Conservation (phyloP, 1,139 yeast species). For the Pichia sp. region DNA sequence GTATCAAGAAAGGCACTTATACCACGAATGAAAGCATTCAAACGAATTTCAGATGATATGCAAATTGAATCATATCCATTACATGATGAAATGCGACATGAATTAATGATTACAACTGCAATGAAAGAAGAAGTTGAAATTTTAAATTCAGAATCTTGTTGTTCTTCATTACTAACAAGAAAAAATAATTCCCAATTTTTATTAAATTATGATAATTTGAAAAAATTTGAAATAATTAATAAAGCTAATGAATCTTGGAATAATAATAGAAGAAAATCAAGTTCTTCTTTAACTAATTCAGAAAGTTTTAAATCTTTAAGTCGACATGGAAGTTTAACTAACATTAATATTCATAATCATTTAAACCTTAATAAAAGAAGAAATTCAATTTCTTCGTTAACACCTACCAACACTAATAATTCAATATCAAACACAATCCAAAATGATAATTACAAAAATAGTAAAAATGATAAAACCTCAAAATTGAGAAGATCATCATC, state of each 20-base stretch:
- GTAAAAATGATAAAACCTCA: not conserved
- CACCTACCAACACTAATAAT: slow-evolving; percentile 7
- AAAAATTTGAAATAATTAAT: slow-evolving; percentile 29
- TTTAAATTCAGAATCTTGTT: slow-evolving; percentile 3
- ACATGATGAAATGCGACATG: slow-evolving; percentile 30
- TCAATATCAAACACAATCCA: not conserved
- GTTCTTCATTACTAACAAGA: slow-evolving; percentile 5
- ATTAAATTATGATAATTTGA: slow-evolving; percentile 23
- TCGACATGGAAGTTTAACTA: slow-evolving; percentile 10
- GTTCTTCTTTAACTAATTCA: slow-evolving; percentile 13
- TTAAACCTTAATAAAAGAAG: not conserved
- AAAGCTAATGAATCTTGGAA: slow-evolving; percentile 32
- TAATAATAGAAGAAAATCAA: slow-evolving; percentile 19
- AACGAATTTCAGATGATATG: slow-evolving; percentile 28
- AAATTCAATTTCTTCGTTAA: slow-evolving; percentile 3
- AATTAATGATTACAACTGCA: slow-evolving; percentile 28
- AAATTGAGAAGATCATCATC: not conserved
- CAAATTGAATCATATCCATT: slow-evolving; percentile 30
- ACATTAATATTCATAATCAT: not conserved
- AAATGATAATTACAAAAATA: not conserved
- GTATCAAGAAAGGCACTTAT: slow-evolving; percentile 22
- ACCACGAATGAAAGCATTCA: slow-evolving; percentile 30
- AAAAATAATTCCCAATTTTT: slow-evolving; percentile 8
- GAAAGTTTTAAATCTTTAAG: slow-evolving; percentile 10
- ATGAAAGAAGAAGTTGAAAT: slow-evolving; percentile 26